Evolutionary conservation across 768 basidiomycete species (phyloP).

Genomic region (Russula ochroleuca): DNA sequence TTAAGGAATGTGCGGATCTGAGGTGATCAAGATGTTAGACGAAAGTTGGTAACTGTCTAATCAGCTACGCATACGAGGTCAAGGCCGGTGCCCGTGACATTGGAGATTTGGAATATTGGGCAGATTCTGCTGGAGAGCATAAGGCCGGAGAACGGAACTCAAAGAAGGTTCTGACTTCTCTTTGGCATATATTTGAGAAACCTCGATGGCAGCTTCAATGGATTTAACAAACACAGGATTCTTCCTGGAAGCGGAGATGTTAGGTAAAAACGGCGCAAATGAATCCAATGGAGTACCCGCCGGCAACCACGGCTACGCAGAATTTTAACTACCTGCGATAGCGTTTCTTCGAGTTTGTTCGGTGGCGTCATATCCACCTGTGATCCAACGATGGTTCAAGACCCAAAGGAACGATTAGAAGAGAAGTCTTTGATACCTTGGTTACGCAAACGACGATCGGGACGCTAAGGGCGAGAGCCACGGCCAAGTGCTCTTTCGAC

Average conservation of each 20-base stretch:
- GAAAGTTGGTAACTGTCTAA: not conserved
- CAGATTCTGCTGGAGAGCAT: conserved; percentile 53
- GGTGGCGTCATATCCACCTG: conserved; percentile 97
- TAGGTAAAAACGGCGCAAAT: not conserved
- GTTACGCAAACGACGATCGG: conserved; percentile 94
- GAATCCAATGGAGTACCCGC: conserved; percentile 38
- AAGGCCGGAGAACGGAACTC: not conserved
- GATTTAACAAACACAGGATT: conserved; percentile 82
- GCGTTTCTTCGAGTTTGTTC: conserved; percentile 85
- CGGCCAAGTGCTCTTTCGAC: conserved; percentile 96
- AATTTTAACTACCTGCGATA: conserved; percentile 90
- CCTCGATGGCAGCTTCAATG: conserved; percentile 72
- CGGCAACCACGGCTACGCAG: conserved; percentile 89
- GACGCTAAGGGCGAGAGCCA: conserved; percentile 87
- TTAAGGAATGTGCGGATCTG: conserved; percentile 89
- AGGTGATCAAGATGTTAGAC: not conserved
- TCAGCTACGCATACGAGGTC: conserved; percentile 51
- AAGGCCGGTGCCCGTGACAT: conserved; percentile 91
- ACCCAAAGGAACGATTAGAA: not conserved
- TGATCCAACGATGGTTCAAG: not conserved
- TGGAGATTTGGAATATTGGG: conserved; percentile 89
- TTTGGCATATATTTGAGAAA: conserved; percentile 67
- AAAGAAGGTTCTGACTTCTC: conserved; percentile 49
- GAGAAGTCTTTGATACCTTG: conserved; percentile 51
- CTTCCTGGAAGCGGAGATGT: conserved; percentile 48